These are phyloP conservation scores for Polygonum maritimum DNA, from an alignment of 148 eudicot species.

Conservation along the genomic window DNA sequence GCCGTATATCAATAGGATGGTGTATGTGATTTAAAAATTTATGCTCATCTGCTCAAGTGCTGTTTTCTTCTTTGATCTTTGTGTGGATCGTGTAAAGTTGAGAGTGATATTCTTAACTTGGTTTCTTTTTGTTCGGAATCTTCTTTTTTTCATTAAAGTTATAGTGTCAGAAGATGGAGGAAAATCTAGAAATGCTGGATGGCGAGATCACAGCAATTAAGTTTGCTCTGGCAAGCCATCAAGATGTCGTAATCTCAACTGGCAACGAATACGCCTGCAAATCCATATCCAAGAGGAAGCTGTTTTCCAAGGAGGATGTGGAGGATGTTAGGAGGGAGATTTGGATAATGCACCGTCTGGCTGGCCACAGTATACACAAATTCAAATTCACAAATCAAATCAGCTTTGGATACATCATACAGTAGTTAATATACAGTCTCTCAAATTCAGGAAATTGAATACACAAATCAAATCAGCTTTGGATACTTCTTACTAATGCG, in stretches of 20 bases:
- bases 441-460: too few species aligned
- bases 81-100: neutral
- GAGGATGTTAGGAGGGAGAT: slow-evolving; percentile 97
- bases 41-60: neutral
- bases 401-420: too few species aligned
- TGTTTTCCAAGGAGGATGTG: slow-evolving; percentile 83
- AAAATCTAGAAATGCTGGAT: slow-evolving; percentile 30
- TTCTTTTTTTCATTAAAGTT: neutral
- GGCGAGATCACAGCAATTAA: slow-evolving; percentile 50
- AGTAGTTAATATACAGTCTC: too few species aligned
- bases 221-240: slow-evolving; percentile 52
- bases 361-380: too few species aligned
- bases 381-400: too few species aligned
- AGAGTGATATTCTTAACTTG: neutral
- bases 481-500: too few species aligned
- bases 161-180: slow-evolving; percentile 29
- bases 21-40: neutral
- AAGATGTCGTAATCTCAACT: slow-evolving; percentile 61
- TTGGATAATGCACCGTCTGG: too few species aligned
- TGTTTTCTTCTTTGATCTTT: neutral
- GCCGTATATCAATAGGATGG: neutral
- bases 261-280: slow-evolving; percentile 76
- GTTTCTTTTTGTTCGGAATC: neutral
- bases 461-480: too few species aligned
- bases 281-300: slow-evolving; percentile 85